Evolutionary conservation across 768 basidiomycete species (phyloP).

Genomic region (Thelephora ganbajun): DNA sequence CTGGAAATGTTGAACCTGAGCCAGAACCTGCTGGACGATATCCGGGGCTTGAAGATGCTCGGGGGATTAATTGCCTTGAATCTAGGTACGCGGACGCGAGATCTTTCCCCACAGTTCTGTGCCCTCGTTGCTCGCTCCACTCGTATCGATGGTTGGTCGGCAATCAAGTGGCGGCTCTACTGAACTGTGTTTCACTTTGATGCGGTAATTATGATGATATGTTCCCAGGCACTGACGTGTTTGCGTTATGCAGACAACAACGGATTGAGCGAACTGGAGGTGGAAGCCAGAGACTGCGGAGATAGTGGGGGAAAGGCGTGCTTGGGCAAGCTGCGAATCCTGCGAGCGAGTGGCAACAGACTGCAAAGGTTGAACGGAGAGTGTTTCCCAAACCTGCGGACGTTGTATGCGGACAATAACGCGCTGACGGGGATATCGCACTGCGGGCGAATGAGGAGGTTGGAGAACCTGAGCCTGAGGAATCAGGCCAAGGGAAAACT

Average conservation of each 20-base stretch:
- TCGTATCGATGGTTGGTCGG: not conserved
- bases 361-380: constrained; percentile 48
- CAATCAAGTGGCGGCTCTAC: not conserved
- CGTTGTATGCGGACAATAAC: constrained; percentile 89
- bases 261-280: constrained; percentile 37
- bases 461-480: constrained; percentile 86
- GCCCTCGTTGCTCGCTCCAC: constrained; percentile 7
- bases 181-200: too few relatives aligned
- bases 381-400: constrained; percentile 59
- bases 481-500: constrained; percentile 67
- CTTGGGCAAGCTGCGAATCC: constrained; percentile 41
- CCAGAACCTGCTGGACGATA: constrained; percentile 47
- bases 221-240: not conserved
- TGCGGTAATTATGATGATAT: not conserved
- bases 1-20: constrained; percentile 78
- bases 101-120: constrained; percentile 1
- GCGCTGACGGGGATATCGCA: constrained; percentile 34
- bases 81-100: constrained; percentile 47
- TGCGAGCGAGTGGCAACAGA: constrained; percentile 76
- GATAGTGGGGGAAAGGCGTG: constrained; percentile 12
- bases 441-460: constrained; percentile 43
- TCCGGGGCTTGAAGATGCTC: constrained; percentile 48
- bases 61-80: constrained; percentile 61
- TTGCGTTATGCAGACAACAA: constrained; percentile 49
- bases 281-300: constrained; percentile 33